These are phyloP conservation scores for Penicillium sp. DNA, from an alignment of 2,329 filamentous ascomycete genomes.

Conservation along the genomic window DNA sequence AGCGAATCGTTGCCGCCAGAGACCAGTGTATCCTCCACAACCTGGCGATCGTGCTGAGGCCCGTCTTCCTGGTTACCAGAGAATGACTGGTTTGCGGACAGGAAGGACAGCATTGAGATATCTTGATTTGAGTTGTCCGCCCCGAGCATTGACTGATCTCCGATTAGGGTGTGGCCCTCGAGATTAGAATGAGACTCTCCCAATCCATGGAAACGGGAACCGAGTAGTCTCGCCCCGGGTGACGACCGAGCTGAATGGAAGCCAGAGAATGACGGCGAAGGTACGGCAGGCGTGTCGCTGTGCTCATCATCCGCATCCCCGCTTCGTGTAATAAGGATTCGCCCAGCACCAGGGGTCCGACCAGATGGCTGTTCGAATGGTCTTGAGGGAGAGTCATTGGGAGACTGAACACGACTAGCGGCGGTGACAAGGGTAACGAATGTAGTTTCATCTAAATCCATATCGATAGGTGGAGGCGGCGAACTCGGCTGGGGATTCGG, in stretches of 20 bases:
- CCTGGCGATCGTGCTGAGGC: conserved; percentile 19
- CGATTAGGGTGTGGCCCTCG: conserved; percentile 25
- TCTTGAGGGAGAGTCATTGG: conserved; percentile 9
- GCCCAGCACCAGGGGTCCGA: conserved; percentile 13
- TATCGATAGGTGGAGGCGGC: conserved; percentile 8
- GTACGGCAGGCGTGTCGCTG: conserved; percentile 18
- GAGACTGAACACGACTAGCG: conserved; percentile 9
- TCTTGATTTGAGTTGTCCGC: conserved; percentile 16
- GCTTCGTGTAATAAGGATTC: conserved; percentile 7
- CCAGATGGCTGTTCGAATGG: conserved; percentile 11
- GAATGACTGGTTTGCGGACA: conserved; percentile 22
- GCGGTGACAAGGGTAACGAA: conserved; percentile 23
- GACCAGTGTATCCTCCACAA: conserved; percentile 14
- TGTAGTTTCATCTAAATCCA: conserved; percentile 25
- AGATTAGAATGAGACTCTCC: conserved; percentile 15
- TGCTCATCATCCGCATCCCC: conserved; percentile 15
- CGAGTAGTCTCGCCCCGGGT: conserved; percentile 13
- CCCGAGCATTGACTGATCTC: conserved; percentile 10
- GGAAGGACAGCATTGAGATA: conserved; percentile 18
- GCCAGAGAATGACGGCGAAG: conserved; percentile 25
- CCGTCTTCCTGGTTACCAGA: conserved; percentile 8
- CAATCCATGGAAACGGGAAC: background rate
- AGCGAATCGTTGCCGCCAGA: conserved; percentile 19
- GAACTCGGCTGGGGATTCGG: conserved; percentile 16
- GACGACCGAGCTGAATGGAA: conserved; percentile 26